Base-by-base conservation (phyloP, 257 asterid genomes). In the Ophiorrhiza pumila region DNA sequence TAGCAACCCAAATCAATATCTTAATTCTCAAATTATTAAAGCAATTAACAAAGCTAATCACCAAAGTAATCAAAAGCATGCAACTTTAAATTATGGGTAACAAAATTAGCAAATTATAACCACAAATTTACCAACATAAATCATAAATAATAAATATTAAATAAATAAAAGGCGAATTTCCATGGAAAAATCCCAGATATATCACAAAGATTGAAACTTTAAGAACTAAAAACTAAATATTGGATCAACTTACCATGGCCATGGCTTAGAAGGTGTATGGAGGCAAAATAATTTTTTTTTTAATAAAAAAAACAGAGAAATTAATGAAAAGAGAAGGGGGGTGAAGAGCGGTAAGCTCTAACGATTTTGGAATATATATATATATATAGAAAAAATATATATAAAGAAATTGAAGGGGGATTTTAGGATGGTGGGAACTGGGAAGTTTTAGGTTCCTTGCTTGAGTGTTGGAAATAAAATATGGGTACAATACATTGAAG, bases 211-310 rank as follows among this genome's bases (percentile, higher is more conserved):
- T 1, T 15, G 4, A 3, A 22, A 23, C 23, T 39, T 27, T 50
- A 49, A 50, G 13, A n/a, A 57, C 2, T 64, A 53, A 50, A 34
- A 29, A 50, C 59, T 23, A 9, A 27, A 65, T 20, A 46, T 7
- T 29, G 55, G 65, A 61, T 7, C 20, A 34, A 81, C 90, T 82
- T 73, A 91, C 97, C 88, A 89, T 85, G 80, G 89, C 88, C 96
- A 91, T 91, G 85, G 81, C 84, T 80, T 45, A 70, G 82, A 82
- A 77, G 31, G 66, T 42, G 67, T n/a, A n/a, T n/a, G n/a, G n/a
- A n/a, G n/a, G n/a, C n/a, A n/a, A n/a, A 80, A 74, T 10, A 11
- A 82, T 75, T 39, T 57, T 32, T 47, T 27, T 52, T 78, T 64
- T 11, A 52, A 31, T 61, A 1, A 18, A 66, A 53, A n/a, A 74